Evolutionary conservation across 768 basidiomycete species (phyloP).

Genomic region (Coprinopsis sp.): DNA sequence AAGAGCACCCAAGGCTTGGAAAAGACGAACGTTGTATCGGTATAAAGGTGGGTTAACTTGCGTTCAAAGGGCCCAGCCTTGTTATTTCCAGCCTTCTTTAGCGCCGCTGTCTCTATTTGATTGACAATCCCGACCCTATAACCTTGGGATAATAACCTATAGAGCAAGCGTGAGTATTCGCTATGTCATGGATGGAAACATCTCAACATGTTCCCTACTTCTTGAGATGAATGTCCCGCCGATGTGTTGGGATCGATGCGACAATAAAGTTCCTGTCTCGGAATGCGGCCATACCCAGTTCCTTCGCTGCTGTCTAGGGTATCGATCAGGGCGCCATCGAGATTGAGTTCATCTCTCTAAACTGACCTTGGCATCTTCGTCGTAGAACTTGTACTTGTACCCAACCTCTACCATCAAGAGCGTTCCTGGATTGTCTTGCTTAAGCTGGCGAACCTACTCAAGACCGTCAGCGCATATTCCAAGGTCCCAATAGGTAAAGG

Average conservation of each 20-base stretch:
- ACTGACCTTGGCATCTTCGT: conserved; percentile 72
- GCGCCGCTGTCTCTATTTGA: conserved; percentile 83
- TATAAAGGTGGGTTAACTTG: conserved; percentile 73
- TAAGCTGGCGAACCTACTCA: conserved; percentile 51
- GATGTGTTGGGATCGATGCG: conserved; percentile 68
- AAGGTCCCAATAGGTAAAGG: neutral
- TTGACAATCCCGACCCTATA: conserved; percentile 80
- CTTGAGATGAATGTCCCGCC: conserved; percentile 67
- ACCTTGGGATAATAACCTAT: conserved; percentile 67
- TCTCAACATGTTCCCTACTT: conserved; percentile 48
- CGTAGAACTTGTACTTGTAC: conserved; percentile 81
- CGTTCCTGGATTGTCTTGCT: conserved; percentile 57
- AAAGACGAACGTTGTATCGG: conserved; percentile 76
- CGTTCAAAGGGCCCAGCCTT: conserved; percentile 70
- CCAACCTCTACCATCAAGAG: conserved; percentile 80
- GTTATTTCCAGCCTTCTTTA: conserved; percentile 80
- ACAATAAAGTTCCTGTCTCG: conserved; percentile 66
- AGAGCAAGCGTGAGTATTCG: conserved; percentile 2
- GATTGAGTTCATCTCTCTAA: neutral
- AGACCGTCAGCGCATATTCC: neutral
- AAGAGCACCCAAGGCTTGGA: neutral
- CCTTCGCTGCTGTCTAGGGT: conserved; percentile 62
- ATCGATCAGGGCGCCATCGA: neutral
- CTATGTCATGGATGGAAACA: neutral
- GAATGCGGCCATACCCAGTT: conserved; percentile 75